Base-by-base conservation (phyloP, 306 rosid genomes). In the Pterocarpus macrocarpus region DNA sequence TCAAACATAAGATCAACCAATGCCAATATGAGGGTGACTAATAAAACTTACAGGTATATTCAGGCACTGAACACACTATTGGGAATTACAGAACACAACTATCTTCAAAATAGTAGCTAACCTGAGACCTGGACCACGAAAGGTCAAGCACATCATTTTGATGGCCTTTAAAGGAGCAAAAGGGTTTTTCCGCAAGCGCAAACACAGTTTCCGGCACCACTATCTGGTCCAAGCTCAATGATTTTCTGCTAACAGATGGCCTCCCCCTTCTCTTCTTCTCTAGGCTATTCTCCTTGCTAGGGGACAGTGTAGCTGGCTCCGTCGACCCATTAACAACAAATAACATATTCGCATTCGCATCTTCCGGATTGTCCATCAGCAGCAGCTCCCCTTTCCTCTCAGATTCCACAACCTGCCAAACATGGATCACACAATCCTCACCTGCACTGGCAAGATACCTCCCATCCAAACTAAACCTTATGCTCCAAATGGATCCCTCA, bases 51-150 rank as follows among this genome's bases (percentile, higher is more conserved):
- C 8, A 45, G 9, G 59, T 17, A 49, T 3, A 72, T 57, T 65
- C 17, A 44, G 10, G 38, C 71, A 78, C 30, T 63, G 30, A 71
- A 50, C 49, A 50, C 30, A 35, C 56, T 8, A 39, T 17, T 52
- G 28, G 22, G 59, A 79, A 66, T 22, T 49, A 39, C 58, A 87
- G 80, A 80, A 64, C 38, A 62, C 67, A 71, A 15, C 63, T 15
- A 59, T 44, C 65, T 64, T 78, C 43, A 65, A 64, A 80, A 74
- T 8, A 57, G 77, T 64, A 82, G 85, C 89, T 83, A 78, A 94
- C 98, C 98, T 91, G 97, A 73, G 94, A 91, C 83, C 90, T 94
- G 88, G 98, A 94, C 98, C 98, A 94, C 10, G 98, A 94, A 32
- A 94, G 94, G 84, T 94, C 98, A 68, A 94, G 98, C 81, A 94